Base-by-base conservation (phyloP, 352 stramenopile species). In the Pythium vanterpoolii region DNA sequence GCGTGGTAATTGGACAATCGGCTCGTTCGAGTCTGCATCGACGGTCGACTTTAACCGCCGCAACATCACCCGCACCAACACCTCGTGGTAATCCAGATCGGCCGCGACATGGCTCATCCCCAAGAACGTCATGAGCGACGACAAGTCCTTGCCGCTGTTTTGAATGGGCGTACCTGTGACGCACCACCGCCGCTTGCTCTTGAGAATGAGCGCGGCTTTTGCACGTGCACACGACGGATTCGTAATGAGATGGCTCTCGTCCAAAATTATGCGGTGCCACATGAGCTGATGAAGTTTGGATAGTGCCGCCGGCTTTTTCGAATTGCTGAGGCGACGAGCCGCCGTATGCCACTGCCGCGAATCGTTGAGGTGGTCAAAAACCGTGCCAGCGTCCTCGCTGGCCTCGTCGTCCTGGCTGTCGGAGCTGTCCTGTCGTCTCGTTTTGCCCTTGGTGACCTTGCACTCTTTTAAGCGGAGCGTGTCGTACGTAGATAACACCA, bases 91-190 rank as follows among this genome's bases (percentile, higher is more conserved):
- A 30, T 95, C 79, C 0, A 61, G 47, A 36, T 90, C 77, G 14
- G 76, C 71, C 2, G 79, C 63, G 30, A 96, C 67, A 19, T 60
- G n/a, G 27, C 47, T 60, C 54, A 69, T 61, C 1, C 80, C 81
- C 21, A 97, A 51, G 66, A 98, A 98, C 21, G 76, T 74, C 45
- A 98, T 72, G 3, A 98, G 71, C n/a, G 87, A 83, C 30, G 80
- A 76, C 28, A 97, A 68, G 61, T 98, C 89, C 44, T 89, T 79
- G 16, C 79, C 73, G 48, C 79, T 83, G 66, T 97, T 97, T 40
- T 96, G 79, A 46, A 97, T 91, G 1, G 90, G 89, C 16, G 89
- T 98, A 11, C 90, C 90, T 4, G 91, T 97, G 7, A 98, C 73
- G 57, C 87, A 96, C 72, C 92, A 94, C 7, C 89, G 85, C 3